Evolutionary conservation across 768 basidiomycete genomes (phyloP).

Genomic region (Kwoniella shandongensis): DNA sequence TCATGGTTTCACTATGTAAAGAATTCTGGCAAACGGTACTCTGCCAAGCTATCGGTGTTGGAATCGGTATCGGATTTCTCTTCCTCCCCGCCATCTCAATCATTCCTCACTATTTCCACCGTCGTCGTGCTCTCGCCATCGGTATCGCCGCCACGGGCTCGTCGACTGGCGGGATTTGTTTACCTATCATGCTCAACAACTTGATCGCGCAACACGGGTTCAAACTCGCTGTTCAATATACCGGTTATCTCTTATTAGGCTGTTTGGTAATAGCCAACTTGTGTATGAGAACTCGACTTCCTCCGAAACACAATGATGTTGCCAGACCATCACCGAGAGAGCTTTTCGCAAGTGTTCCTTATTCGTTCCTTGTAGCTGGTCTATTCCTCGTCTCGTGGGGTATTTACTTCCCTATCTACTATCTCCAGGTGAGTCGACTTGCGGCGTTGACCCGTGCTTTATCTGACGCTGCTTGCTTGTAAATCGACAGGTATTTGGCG

Average conservation of each 20-base stretch:
- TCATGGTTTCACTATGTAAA: conserved; percentile 40
- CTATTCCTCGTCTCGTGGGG: conserved; percentile 29
- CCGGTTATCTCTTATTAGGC: conserved; percentile 29
- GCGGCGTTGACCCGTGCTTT: no score
- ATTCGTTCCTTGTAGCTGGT: conserved; percentile 18
- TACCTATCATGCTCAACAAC: conserved; percentile 54
- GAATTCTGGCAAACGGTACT: conserved; percentile 41
- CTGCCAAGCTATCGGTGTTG: conserved; percentile 39
- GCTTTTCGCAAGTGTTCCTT: conserved; percentile 22
- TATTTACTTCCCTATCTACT: conserved; percentile 36
- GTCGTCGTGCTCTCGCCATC: conserved; percentile 56
- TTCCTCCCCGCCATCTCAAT: conserved; percentile 60
- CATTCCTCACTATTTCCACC: conserved; percentile 58
- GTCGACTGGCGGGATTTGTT: conserved; percentile 47
- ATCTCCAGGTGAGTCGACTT: conserved; percentile 20
- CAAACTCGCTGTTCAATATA: conserved; percentile 32
- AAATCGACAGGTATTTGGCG: conserved; percentile 25
- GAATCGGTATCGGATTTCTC: conserved; percentile 60
- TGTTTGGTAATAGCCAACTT: conserved; percentile 23
- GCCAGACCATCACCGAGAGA: conserved; percentile 21
- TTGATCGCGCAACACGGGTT: conserved; percentile 33
- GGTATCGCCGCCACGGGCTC: conserved; percentile 56
- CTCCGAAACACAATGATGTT: conserved; percentile 5
- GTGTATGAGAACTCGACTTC: conserved; percentile 15
- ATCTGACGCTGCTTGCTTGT: background rate